Percentiles rank a stretch among this genome's conserved stretches.
Conservation (phyloP, 2,329 filamentous ascomycete genomes). For the Thielaviopsis populi region DNA sequence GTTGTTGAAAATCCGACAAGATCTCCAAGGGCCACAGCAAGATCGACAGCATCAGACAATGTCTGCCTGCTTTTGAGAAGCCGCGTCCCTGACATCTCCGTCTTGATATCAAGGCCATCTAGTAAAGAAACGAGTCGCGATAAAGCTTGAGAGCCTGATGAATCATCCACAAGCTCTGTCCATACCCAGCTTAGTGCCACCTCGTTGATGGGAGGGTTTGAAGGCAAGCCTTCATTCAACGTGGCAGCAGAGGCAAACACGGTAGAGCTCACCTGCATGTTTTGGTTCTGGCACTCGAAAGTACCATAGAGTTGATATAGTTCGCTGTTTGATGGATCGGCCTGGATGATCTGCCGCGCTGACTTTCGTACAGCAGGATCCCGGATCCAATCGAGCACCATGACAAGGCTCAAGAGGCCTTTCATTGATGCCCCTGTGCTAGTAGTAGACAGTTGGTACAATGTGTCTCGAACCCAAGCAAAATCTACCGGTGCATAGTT, state of each 20-base stretch:
- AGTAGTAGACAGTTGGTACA: conserved; percentile 44
- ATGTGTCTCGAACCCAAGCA: conserved; percentile 35
- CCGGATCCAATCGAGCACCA: conserved; percentile 49
- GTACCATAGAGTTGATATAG: conserved; percentile 71
- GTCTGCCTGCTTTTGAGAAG: conserved; percentile 40
- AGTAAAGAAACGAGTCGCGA: conserved; percentile 28
- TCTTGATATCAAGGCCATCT: conserved; percentile 20
- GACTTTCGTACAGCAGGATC: conserved; percentile 48
- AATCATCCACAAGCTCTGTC: conserved; percentile 38
- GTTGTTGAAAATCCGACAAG: conserved; percentile 36
- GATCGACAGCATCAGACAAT: conserved; percentile 39
- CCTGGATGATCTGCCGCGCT: conserved; percentile 60
- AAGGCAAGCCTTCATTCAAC: background rate
- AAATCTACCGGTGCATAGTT: conserved; percentile 22
- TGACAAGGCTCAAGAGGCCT: conserved; percentile 48
- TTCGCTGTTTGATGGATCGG: conserved; percentile 43
- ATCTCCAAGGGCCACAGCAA: conserved; percentile 37
- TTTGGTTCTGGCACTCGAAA: conserved; percentile 48
- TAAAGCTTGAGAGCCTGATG: conserved; percentile 21
- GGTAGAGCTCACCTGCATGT: conserved; percentile 41
- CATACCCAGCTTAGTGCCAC: conserved; percentile 41
- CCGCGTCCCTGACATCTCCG: conserved; percentile 24
- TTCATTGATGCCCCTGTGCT: conserved; percentile 16
- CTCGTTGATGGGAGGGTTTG: conserved; percentile 8
- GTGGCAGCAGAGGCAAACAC: conserved; percentile 45